Evolutionary conservation across 768 basidiomycete genomes (phyloP), one percentile per base, ranked within the genome.

Genomic region (Lanmaoa rubissima): DNA sequence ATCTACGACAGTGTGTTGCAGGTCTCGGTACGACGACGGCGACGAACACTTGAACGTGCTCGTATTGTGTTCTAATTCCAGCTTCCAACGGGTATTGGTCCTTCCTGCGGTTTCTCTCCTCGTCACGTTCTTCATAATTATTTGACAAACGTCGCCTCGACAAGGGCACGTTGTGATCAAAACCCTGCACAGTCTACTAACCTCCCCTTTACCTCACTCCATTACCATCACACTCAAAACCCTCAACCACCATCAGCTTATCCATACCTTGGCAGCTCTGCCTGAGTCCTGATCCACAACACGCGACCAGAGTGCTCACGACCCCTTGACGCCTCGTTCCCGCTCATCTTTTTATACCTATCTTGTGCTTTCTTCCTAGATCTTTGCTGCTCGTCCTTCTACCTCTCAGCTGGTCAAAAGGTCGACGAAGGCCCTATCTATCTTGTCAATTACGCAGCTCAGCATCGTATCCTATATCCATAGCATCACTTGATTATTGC

Each of bases 121-220:
- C 58, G 59, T 60, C 54, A 64, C 57, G 38, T 60, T 65, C 61
- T 54, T 60, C 63, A 69, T 73, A 72, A 69, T 70, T 70, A 74
- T 77, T 68, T 76, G 74, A 73, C 75, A 79, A 76, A 76, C 76
- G 74, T 74, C 75, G 79, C 75, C 75, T 75, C 74, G 71, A 78
- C 73, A 76, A 75, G 81, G 85, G 82, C 86, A 89, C 86, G 86
- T 87, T 87, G 85, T 77, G 77, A 87, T 87, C 85, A 86, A 85
- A 87, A 84, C 75, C 75, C 81, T 79, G 78, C 65, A 68, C 73
- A 69, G 63, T 68, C 61, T 69, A 70, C 68, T 76, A 74, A 80
- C 82, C 82, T 82, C 67, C 77, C 80, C 77, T 79, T 76, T 79
- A 77, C 80, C 81, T 83, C 81, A 74, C 79, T 78, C 77, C 79